These are phyloP conservation scores for Ajuga chamaepitys DNA, from an alignment of 257 asterid species.

Conservation along the genomic window DNA sequence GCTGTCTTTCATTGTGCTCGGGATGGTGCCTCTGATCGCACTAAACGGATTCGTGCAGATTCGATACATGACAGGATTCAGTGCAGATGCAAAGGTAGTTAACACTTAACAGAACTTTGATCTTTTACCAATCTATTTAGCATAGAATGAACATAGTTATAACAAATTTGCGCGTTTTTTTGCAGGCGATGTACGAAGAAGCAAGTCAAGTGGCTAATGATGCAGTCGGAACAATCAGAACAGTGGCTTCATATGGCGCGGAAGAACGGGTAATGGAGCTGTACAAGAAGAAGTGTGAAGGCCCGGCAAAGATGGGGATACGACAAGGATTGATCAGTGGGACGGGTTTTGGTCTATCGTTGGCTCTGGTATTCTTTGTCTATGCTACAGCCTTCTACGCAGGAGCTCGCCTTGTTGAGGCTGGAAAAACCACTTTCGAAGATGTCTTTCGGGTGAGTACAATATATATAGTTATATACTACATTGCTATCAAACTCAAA, in stretches of 20 bases:
- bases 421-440: slow-evolving; percentile 30
- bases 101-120: too few relatives aligned
- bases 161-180: neutral
- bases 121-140: too few relatives aligned
- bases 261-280: slow-evolving; percentile 53
- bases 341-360: slow-evolving; percentile 43
- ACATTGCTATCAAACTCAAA: neutral
- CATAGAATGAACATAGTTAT: neutral
- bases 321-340: slow-evolving; percentile 50
- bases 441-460: slow-evolving; percentile 43
- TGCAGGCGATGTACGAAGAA: slow-evolving; percentile 60
- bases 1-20: slow-evolving; percentile 65
- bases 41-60: slow-evolving; percentile 56
- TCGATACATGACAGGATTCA: slow-evolving; percentile 68
- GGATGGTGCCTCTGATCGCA: slow-evolving; percentile 57
- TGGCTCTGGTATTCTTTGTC: slow-evolving; percentile 33
- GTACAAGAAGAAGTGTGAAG: slow-evolving; percentile 45
- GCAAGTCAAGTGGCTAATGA: slow-evolving; percentile 70
- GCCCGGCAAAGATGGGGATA: slow-evolving; percentile 36
- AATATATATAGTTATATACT: neutral
- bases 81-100: slow-evolving; percentile 70
- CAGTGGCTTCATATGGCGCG: slow-evolving; percentile 60
- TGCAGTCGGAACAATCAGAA: slow-evolving; percentile 63
- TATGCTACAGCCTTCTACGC: slow-evolving; percentile 51
- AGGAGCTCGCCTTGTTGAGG: slow-evolving; percentile 52